Conservation (phyloP, 2,329 filamentous ascomycete species). For the Cytospora chrysosperma region DNA sequence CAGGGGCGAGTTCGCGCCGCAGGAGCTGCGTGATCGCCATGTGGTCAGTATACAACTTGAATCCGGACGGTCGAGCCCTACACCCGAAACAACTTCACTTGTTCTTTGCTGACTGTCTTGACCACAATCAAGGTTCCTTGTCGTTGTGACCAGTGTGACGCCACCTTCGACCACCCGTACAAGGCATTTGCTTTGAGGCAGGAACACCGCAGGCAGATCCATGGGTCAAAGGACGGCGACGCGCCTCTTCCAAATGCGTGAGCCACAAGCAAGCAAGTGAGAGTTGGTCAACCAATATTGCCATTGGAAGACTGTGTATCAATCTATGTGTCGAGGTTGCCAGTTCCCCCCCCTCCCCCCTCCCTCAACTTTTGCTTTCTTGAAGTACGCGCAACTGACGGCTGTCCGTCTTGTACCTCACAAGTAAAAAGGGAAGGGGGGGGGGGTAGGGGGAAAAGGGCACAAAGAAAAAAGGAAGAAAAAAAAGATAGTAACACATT, state of each 20-base stretch:
- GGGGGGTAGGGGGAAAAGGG: no score
- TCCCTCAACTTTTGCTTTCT: no score
- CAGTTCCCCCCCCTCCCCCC: no score
- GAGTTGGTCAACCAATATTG: not conserved
- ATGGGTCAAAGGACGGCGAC: not conserved
- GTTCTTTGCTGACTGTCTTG: not conserved
- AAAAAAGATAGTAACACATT: no score
- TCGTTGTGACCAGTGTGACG: conserved; percentile 6
- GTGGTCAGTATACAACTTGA: not conserved
- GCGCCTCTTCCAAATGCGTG: conserved; percentile 4
- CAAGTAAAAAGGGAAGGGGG: no score
- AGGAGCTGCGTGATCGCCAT: not conserved
- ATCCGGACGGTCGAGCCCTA: not conserved
- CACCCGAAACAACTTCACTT: not conserved
- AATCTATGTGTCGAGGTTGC: no score
- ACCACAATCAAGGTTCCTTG: not conserved
- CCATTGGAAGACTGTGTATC: no score
- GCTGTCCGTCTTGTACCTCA: no score
- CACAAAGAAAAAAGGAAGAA: no score
- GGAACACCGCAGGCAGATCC: not conserved
- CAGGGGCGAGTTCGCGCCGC: not conserved
- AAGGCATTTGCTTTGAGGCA: not conserved
- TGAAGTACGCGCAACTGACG: no score
- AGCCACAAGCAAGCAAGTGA: not conserved
- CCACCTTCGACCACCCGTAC: not conserved